Percentiles rank a stretch among this genome's conserved stretches.
phyloP scores from a whole-genome alignment of 108 stramenopile species.

The Epithemia pelagica region DNA sequence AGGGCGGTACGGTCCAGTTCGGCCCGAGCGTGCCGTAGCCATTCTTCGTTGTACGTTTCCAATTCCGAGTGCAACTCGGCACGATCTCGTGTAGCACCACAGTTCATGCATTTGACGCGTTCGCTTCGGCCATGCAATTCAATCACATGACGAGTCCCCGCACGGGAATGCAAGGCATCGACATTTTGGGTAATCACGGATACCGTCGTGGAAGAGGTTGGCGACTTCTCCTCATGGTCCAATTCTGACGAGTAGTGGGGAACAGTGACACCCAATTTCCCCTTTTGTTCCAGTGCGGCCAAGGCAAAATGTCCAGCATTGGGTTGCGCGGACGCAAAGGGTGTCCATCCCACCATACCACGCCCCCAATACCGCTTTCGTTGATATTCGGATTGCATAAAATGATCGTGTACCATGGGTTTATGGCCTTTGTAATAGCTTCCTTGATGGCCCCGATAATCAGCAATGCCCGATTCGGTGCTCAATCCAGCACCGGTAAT shows the following conservation, averaged over 20 bases:
- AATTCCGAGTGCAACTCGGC: conserved; percentile 74
- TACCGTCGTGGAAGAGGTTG: conserved; percentile 21
- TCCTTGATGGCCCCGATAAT: conserved; percentile 92
- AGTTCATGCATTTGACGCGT: conserved; percentile 80
- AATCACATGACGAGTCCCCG: conserved; percentile 71
- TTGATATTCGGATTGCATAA: conserved; percentile 46
- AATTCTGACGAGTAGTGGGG: background rate
- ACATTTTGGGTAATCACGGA: conserved; percentile 96
- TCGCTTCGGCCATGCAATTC: conserved; percentile 89
- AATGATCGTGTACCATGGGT: conserved; percentile 96
- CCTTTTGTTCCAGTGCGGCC: conserved; percentile 66
- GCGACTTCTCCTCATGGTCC: background rate
- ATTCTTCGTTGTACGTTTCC: conserved; percentile 54
- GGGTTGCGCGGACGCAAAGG: background rate
- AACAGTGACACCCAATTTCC: conserved; percentile 45
- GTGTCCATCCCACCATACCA: conserved; percentile 45
- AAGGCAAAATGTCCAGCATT: conserved; percentile 83
- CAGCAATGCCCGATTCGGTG: conserved; percentile 95
- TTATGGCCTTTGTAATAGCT: conserved; percentile 93
- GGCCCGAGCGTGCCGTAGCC: conserved; percentile 36
- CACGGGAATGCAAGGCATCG: conserved; percentile 85
- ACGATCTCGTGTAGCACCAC: conserved; percentile 60
- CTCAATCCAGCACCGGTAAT: conserved; percentile 94
- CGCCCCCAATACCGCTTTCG: conserved; percentile 96
- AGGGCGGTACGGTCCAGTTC: conserved; percentile 23